Conservation (phyloP, 129 eudicot genomes). For the Pseudognaphalium luteoalbum region DNA sequence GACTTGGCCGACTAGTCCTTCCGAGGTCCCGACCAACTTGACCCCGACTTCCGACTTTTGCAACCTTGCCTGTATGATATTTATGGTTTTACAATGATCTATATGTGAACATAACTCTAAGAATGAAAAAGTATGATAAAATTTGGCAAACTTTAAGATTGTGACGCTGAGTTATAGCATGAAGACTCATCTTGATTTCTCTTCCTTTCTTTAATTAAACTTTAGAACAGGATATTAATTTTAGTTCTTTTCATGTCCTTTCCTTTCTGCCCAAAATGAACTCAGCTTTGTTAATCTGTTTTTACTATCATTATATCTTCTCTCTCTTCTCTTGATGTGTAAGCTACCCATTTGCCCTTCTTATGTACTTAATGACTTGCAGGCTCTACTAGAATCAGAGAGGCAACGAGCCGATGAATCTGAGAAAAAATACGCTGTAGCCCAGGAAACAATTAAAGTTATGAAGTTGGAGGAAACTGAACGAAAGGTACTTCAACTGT, state of each 20-base stretch:
- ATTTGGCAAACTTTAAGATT: not conserved
- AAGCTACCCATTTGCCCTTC: not conserved
- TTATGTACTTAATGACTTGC: constrained; percentile 23
- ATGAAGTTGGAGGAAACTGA: constrained; percentile 80
- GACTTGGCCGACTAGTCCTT: too few relatives aligned
- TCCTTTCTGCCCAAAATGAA: not conserved
- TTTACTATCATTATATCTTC: not conserved
- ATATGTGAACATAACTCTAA: not conserved
- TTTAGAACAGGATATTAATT: not conserved
- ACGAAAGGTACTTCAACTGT: constrained; percentile 62
- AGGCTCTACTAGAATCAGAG: constrained; percentile 68
- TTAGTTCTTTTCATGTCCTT: not conserved
- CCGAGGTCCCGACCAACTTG: too few relatives aligned
- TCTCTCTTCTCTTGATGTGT: constrained; percentile 14
- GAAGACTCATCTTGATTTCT: not conserved
- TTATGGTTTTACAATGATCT: constrained; percentile 10
- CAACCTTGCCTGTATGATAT: not conserved
- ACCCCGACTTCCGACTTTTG: too few relatives aligned
- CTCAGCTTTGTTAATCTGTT: not conserved
- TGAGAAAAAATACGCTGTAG: constrained; percentile 65
- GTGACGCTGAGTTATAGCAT: not conserved
- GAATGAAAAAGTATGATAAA: not conserved
- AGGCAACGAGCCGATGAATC: constrained; percentile 70
- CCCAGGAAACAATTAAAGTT: constrained; percentile 56
- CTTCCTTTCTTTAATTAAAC: not conserved